These are phyloP conservation scores for Entamoeba dispar DNA, from an alignment of 208 protist genomes.

Conservation along the genomic window DNA sequence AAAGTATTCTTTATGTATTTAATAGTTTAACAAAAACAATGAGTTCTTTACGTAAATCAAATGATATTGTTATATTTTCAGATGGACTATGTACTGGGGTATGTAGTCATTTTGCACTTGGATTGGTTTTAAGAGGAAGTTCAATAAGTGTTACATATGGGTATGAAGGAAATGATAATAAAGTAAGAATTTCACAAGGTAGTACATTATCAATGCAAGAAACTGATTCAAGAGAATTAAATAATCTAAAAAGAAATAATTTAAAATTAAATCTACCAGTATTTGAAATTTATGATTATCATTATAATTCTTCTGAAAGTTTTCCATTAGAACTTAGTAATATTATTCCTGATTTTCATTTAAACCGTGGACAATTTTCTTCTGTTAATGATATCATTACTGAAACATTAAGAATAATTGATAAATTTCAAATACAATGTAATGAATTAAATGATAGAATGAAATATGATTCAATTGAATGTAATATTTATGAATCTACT, in stretches of 20 bases:
- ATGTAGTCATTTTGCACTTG: background rate
- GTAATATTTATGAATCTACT: background rate
- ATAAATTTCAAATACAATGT: background rate
- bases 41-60: background rate
- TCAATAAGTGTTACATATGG: background rate
- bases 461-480: background rate
- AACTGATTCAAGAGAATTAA: background rate
- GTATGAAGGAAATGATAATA: background rate
- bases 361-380: background rate
- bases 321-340: background rate
- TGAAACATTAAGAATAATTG: background rate
- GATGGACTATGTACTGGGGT: background rate
- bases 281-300: background rate
- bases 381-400: background rate
- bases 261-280: background rate
- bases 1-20: background rate
- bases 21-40: background rate
- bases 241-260: background rate
- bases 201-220: background rate
- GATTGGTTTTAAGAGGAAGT: background rate
- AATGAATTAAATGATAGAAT: background rate
- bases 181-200: background rate
- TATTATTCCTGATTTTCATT: background rate
- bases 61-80: background rate
- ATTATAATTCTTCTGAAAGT: background rate